Base-by-base conservation (phyloP, 179 eudicot species). In the Beta macrorhiza region DNA sequence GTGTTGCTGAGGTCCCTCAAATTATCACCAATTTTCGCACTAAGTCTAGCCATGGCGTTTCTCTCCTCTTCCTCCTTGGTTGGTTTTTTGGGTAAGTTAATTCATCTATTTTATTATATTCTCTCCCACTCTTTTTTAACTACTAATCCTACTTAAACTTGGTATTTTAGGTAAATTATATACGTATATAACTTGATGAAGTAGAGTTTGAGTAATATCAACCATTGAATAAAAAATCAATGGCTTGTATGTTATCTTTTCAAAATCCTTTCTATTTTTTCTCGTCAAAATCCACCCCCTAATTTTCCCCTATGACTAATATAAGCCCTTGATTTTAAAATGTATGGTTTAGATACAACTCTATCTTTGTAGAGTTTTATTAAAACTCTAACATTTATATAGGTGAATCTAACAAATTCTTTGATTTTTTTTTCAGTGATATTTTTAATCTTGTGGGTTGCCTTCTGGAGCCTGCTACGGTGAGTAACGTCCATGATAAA, bases 1-100 rank as follows among this genome's bases (percentile, higher is more conserved):
- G 89, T n/a, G 90, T 93, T 12, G 98, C 98, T 19, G 98, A 95
- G 81, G 80, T 95, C 83, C 98, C 98, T 25, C 98, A 95, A 81
- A 93, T 95, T 64, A 81, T 95, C 79, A 92, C 97, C 82, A 95
- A 95, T 81, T 95, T 91, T 78, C 90, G 83, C n/a, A 84, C 98
- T 9, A 95, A 95, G 82, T 90, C 98, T 58, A 89, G 97, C 88
- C 97, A 95, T 87, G 98, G 98, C 1, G 91, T 94, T 78, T 94
- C 98, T 29, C 86, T 93, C 53, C 6, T 89, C 53, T 94, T 94
- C 79, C 97, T 94, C 78, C 88, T 92, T 74, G 90, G 94, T 82
- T 93, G 98, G 98, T 65, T 93, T 61, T 16, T 76, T 55, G 80
- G 77, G 80, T 83, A 65, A 29, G 32, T 29, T 0, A 20, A n/a